phyloP scores from a whole-genome alignment of 2,329 filamentous ascomycete genomes.

The Exserohilum rostratum region DNA sequence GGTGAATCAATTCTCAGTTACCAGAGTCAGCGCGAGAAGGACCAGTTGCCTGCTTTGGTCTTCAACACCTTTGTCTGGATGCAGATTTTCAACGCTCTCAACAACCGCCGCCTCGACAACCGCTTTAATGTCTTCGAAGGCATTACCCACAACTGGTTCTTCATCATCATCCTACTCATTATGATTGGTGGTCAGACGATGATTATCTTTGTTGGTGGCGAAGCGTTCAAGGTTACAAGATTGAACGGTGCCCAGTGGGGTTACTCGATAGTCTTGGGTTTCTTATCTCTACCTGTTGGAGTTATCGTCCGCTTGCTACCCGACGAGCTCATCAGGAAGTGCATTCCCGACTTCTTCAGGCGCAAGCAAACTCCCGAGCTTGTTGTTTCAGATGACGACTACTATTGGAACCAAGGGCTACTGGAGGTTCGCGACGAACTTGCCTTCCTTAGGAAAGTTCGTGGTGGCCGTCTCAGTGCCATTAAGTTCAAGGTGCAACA shows the following conservation, averaged over 20 bases:
- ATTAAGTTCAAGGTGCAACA: conserved; percentile 79
- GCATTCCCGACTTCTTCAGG: conserved; percentile 52
- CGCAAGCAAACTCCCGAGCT: conserved; percentile 51
- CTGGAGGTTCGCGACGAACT: conserved; percentile 81
- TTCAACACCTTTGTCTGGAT: conserved; percentile 99
- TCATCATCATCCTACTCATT: conserved; percentile 80
- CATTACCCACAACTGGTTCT: conserved; percentile 83
- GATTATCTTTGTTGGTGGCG: conserved; percentile 85
- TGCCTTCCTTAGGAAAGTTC: conserved; percentile 78
- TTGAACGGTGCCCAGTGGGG: conserved; percentile 83
- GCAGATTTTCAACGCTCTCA: conserved; percentile 99
- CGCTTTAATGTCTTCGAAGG: conserved; percentile 95
- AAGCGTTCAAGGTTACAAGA: conserved; percentile 75
- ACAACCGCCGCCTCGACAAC: conserved; percentile 94
- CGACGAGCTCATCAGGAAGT: conserved; percentile 64
- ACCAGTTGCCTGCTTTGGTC: conserved; percentile 74
- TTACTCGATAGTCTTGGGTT: conserved; percentile 81
- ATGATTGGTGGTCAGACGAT: conserved; percentile 90
- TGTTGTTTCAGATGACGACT: conserved; percentile 54
- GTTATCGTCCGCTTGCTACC: conserved; percentile 82
- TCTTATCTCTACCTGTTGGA: conserved; percentile 84
- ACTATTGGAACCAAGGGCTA: conserved; percentile 71
- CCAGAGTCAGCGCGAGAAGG: conserved; percentile 52
- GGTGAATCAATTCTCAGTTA: conserved; percentile 66
- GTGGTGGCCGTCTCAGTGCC: conserved; percentile 81